These are phyloP conservation scores for Aurifilum marmelostoma DNA, from an alignment of 2,329 filamentous ascomycete species.

Conservation along the genomic window DNA sequence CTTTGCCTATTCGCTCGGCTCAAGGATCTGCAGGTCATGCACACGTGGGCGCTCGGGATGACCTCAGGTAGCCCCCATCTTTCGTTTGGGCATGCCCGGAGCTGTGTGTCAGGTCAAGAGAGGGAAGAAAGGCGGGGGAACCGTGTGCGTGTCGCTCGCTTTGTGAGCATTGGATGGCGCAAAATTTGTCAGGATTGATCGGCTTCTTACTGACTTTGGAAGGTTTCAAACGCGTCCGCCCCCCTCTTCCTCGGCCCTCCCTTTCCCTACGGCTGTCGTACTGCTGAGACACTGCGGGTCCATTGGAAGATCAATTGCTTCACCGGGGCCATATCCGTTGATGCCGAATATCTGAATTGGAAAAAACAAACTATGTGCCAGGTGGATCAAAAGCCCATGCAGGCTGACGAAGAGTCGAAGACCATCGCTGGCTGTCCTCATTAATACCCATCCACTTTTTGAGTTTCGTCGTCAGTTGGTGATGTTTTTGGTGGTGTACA, in stretches of 20 bases:
- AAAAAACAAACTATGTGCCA: constrained; percentile 8
- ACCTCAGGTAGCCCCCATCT: not conserved
- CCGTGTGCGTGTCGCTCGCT: not conserved
- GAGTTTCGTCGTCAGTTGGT: constrained; percentile 22
- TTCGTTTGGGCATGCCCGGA: constrained; percentile 4
- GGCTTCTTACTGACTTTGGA: not conserved
- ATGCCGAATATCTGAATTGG: constrained; percentile 2
- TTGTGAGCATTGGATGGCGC: not conserved
- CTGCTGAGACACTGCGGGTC: not conserved
- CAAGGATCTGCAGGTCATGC: not conserved
- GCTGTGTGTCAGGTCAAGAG: not conserved
- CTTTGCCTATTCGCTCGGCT: not conserved
- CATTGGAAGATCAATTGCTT: not conserved
- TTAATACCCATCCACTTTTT: constrained; percentile 9
- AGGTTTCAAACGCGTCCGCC: no score
- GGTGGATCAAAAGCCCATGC: not conserved
- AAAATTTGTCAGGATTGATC: not conserved
- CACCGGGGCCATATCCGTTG: not conserved
- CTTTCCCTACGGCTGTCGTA: not conserved
- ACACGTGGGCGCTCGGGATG: constrained; percentile 11
- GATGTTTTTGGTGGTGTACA: constrained; percentile 22
- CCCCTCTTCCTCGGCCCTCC: not conserved
- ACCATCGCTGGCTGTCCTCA: constrained; percentile 13
- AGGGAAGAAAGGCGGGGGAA: no score
- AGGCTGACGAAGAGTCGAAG: not conserved